Percentiles rank a stretch among this genome's conserved stretches.
Evolutionary conservation across 139 green algal species (phyloP).

Genomic region (Chlorella ohadii): DNA sequence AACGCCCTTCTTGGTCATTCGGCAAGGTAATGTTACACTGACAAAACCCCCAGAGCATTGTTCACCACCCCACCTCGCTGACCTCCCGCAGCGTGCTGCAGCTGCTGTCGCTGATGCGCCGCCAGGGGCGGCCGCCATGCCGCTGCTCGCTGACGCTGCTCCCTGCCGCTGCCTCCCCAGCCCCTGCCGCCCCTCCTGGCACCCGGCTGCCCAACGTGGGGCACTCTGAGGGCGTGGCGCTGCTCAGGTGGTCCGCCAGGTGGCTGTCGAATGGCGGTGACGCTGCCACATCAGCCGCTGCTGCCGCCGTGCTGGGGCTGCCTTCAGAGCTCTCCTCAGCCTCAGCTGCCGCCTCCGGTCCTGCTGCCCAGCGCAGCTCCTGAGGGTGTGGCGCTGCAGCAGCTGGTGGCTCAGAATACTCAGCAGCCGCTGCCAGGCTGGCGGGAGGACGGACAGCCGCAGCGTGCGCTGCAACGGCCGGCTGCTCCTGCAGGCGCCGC

Average conservation of each 20-base stretch:
- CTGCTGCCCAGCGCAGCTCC: no score
- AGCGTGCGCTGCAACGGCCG: not conserved
- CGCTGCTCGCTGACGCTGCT: no score
- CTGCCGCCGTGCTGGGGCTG: not conserved
- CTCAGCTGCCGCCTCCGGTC: no score
- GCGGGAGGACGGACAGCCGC: not conserved
- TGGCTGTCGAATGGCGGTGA: not conserved
- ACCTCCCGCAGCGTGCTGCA: not conserved
- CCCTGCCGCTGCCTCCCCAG: not conserved
- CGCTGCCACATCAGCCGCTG: not conserved
- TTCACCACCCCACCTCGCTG: not conserved
- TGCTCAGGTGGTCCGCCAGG: slow-evolving; percentile 13
- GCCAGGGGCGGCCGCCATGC: no score
- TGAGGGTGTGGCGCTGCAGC: no score
- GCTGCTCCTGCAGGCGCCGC: not conserved
- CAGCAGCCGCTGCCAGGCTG: not conserved
- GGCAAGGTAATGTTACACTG: no score
- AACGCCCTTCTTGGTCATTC: no score
- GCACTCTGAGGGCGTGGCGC: slow-evolving; percentile 1
- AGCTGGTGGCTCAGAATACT: no score
- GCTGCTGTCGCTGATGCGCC: not conserved
- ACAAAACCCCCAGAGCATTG: not conserved
- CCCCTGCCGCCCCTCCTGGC: no score
- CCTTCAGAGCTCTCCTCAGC: no score
- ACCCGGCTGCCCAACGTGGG: not conserved